Evolutionary conservation across 2,329 filamentous ascomycete species (phyloP).

Genomic region (Alternaria sp.): DNA sequence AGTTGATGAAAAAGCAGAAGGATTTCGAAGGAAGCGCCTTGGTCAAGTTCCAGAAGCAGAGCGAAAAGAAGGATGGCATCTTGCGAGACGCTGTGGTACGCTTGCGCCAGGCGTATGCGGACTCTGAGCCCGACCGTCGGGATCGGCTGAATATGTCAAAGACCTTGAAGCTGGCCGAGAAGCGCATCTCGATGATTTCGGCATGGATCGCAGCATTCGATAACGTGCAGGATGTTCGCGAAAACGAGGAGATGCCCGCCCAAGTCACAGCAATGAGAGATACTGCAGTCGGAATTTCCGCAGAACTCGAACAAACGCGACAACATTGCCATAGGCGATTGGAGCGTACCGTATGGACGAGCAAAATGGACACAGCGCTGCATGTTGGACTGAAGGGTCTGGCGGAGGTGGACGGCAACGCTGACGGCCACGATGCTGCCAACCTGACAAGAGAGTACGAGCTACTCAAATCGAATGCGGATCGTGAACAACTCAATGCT

Average conservation of each 20-base stretch:
- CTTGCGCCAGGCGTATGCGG: slow-evolving; percentile 82
- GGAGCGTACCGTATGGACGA: slow-evolving; percentile 83
- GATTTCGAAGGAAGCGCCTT: slow-evolving; percentile 84
- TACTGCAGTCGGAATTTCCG: slow-evolving; percentile 84
- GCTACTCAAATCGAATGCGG: slow-evolving; percentile 80
- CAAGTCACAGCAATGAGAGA: slow-evolving; percentile 73
- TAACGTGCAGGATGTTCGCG: slow-evolving; percentile 73
- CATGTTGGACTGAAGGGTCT: slow-evolving; percentile 84
- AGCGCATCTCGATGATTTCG: slow-evolving; percentile 83
- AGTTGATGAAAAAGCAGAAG: slow-evolving; percentile 90
- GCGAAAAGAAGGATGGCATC: slow-evolving; percentile 79
- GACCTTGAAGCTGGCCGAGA: slow-evolving; percentile 80
- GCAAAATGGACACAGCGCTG: slow-evolving; percentile 83
- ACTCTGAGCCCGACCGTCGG: slow-evolving; percentile 76
- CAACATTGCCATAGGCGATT: slow-evolving; percentile 89
- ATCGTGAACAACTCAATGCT: slow-evolving; percentile 77
- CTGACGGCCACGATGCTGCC: slow-evolving; percentile 71
- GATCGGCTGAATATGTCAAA: slow-evolving; percentile 82
- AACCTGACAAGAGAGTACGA: slow-evolving; percentile 83
- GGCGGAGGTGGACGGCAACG: slow-evolving; percentile 68
- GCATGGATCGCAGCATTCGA: slow-evolving; percentile 95
- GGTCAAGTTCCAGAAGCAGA: slow-evolving; percentile 88
- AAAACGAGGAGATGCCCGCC: slow-evolving; percentile 71
- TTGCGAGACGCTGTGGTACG: slow-evolving; percentile 79
- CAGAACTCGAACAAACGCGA: slow-evolving; percentile 87